Percentiles rank a stretch among this genome's conserved stretches.
Evolutionary conservation across 177 flowering plant species (phyloP).

Genomic region (Telopea speciosissima): DNA sequence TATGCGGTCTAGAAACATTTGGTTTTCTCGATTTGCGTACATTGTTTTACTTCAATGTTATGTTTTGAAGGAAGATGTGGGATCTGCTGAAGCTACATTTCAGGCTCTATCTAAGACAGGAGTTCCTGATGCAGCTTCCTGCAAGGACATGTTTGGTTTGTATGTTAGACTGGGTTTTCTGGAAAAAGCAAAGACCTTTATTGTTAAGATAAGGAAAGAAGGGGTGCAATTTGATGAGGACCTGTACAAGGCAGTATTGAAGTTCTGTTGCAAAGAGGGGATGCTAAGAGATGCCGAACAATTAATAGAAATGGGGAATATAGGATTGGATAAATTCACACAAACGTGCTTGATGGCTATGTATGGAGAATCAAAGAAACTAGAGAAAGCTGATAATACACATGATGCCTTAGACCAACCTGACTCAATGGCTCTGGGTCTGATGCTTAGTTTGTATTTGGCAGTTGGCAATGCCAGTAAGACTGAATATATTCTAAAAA

Average conservation of each 20-base stretch:
- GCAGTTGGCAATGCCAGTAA: slow-evolving; percentile 28
- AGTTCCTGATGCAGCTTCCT: slow-evolving; percentile 55
- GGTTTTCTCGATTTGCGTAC: slow-evolving; percentile 65
- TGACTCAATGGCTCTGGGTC: slow-evolving; percentile 43
- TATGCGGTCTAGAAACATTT: slow-evolving; percentile 60
- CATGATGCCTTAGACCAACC: slow-evolving; percentile 26
- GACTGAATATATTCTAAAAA: slow-evolving; percentile 31
- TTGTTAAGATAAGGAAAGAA: slow-evolving; percentile 45
- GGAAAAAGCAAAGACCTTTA: slow-evolving; percentile 60
- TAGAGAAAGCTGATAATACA: slow-evolving; percentile 21
- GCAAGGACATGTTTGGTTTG: slow-evolving; percentile 62
- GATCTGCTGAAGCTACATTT: slow-evolving; percentile 65
- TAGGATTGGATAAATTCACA: slow-evolving; percentile 27
- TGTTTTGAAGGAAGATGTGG: slow-evolving; percentile 48
- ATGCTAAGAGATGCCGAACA: slow-evolving; percentile 53
- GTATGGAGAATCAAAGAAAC: slow-evolving; percentile 25
- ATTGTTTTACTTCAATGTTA: slow-evolving; percentile 65
- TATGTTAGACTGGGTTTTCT: slow-evolving; percentile 42
- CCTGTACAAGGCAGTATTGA: slow-evolving; percentile 54
- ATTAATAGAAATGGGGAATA: slow-evolving; percentile 37
- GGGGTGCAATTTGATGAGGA: slow-evolving; percentile 55
- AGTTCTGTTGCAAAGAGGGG: slow-evolving; percentile 58
- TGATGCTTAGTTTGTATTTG: slow-evolving; percentile 50
- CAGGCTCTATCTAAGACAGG: slow-evolving; percentile 63
- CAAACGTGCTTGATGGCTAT: slow-evolving; percentile 38